Evolutionary conservation across 2,329 filamentous ascomycete species (phyloP).

Genomic region (Xylaria arbuscula): DNA sequence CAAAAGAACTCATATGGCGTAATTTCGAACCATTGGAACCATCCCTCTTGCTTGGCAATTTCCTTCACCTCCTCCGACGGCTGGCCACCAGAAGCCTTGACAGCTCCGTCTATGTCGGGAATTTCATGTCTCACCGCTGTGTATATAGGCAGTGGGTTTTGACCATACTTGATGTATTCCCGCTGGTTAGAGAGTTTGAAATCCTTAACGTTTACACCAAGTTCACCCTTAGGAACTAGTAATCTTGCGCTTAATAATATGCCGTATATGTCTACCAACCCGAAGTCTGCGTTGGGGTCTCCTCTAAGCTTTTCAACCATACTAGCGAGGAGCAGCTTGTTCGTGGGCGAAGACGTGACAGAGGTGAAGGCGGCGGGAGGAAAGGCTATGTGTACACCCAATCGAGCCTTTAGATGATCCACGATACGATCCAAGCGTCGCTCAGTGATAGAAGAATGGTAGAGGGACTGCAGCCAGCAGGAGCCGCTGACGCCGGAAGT

Average conservation of each 20-base stretch:
- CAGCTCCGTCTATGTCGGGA: slow-evolving; percentile 67
- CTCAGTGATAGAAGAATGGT: slow-evolving; percentile 80
- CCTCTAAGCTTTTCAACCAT: slow-evolving; percentile 92
- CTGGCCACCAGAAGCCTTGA: slow-evolving; percentile 49
- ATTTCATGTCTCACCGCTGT: slow-evolving; percentile 97
- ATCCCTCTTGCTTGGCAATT: slow-evolving; percentile 73
- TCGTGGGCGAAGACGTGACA: slow-evolving; percentile 89
- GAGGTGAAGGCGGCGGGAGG: slow-evolving; percentile 85
- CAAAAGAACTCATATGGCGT: slow-evolving; percentile 96
- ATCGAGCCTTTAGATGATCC: slow-evolving; percentile 85
- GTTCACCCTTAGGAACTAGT: slow-evolving; percentile 85
- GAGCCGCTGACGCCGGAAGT: slow-evolving; percentile 95
- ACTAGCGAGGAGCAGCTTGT: slow-evolving; percentile 88
- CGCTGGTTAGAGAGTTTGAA: slow-evolving; percentile 93
- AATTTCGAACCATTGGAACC: slow-evolving; percentile 99
- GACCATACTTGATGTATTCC: slow-evolving; percentile 78
- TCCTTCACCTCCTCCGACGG: slow-evolving; percentile 63
- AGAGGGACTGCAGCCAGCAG: slow-evolving; percentile 93
- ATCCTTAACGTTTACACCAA: slow-evolving; percentile 79
- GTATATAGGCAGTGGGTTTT: slow-evolving; percentile 92
- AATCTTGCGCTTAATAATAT: slow-evolving; percentile 85
- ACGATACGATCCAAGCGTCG: slow-evolving; percentile 76
- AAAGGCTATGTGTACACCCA: slow-evolving; percentile 91
- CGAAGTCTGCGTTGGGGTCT: slow-evolving; percentile 81
- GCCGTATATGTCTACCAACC: slow-evolving; percentile 93